phyloP scores from a whole-genome alignment of 768 basidiomycete genomes.

The Boletus sp. region DNA sequence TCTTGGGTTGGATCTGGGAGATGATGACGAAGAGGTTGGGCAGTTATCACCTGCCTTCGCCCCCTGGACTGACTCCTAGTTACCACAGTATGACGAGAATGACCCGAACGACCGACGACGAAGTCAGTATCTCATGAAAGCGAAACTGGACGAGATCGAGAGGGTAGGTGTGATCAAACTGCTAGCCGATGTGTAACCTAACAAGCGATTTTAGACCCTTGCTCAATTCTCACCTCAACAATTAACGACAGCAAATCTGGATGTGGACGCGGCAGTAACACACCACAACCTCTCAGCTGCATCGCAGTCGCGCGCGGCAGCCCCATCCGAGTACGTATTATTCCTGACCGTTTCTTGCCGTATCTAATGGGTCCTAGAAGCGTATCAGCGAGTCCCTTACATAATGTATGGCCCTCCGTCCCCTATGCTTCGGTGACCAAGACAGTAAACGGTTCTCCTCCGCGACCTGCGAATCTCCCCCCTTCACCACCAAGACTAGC shows the following conservation, averaged over 20 bases:
- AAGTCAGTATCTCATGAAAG: slow-evolving; percentile 73
- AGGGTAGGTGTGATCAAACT: slow-evolving; percentile 41
- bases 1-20: slow-evolving; percentile 40
- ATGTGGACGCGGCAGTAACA: slow-evolving; percentile 21
- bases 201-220: slow-evolving; percentile 45
- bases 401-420: slow-evolving; percentile 43
- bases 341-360: slow-evolving; percentile 3
- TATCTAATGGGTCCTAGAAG: slow-evolving; percentile 13
- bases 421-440: slow-evolving; percentile 39
- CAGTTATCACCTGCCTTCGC: slow-evolving; percentile 6
- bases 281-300: slow-evolving; percentile 19
- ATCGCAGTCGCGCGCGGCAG: slow-evolving; percentile 11
- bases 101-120: slow-evolving; percentile 73
- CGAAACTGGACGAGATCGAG: slow-evolving; percentile 79
- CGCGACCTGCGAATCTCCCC: slow-evolving; percentile 26
- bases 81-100: slow-evolving; percentile 57
- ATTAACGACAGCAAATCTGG: slow-evolving; percentile 23
- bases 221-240: slow-evolving; percentile 63
- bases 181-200: slow-evolving; percentile 1
- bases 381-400: slow-evolving; percentile 9
- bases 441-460: slow-evolving; percentile 20
- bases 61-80: slow-evolving; percentile 15
- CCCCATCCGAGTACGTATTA: slow-evolving; percentile 22
- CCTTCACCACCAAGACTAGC: slow-evolving; percentile 63
- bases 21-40: slow-evolving; percentile 45